Evolutionary conservation across 1,139 yeast genomes (phyloP).

Genomic region (Nakaseomyces sp.): DNA sequence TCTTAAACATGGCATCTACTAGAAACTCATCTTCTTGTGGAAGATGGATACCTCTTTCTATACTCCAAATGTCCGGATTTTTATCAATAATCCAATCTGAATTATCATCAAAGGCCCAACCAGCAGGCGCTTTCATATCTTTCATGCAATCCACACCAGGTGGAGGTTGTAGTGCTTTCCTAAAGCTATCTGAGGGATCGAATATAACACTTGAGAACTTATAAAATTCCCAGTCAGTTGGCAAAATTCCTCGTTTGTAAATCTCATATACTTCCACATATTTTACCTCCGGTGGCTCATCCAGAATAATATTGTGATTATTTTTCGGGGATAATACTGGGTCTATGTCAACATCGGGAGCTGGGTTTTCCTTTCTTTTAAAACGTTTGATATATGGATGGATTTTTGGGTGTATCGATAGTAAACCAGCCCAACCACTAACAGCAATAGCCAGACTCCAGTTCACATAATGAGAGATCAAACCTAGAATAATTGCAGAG

Average conservation of each 20-base stretch:
- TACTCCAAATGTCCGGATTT: slow-evolving; percentile 46
- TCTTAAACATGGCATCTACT: slow-evolving; percentile 46
- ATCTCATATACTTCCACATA: slow-evolving; percentile 70
- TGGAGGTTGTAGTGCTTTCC: slow-evolving; percentile 58
- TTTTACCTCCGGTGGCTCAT: slow-evolving; percentile 54
- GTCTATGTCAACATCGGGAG: slow-evolving; percentile 17
- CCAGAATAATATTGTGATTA: slow-evolving; percentile 48
- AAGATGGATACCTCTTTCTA: slow-evolving; percentile 44
- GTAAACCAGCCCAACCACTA: slow-evolving; percentile 46
- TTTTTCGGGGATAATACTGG: slow-evolving; percentile 14
- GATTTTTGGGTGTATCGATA: slow-evolving; percentile 49
- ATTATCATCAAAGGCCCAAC: slow-evolving; percentile 63
- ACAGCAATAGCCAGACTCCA: slow-evolving; percentile 51
- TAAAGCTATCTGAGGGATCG: slow-evolving; percentile 40
- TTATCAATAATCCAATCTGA: slow-evolving; percentile 62
- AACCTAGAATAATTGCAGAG: slow-evolving; percentile 37
- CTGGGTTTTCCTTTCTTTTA: slow-evolving; percentile 18
- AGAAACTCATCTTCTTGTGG: slow-evolving; percentile 44
- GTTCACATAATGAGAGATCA: slow-evolving; percentile 57
- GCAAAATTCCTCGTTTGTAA: slow-evolving; percentile 55
- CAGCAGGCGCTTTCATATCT: slow-evolving; percentile 57
- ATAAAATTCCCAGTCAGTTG: slow-evolving; percentile 52
- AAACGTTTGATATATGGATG: slow-evolving; percentile 33
- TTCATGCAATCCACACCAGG: slow-evolving; percentile 50
- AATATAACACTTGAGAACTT: slow-evolving; percentile 44